Evolutionary conservation across 2,329 filamentous ascomycete species (phyloP), one percentile per base, ranked within the genome.

Genomic region (Drechmeria coniospora): DNA sequence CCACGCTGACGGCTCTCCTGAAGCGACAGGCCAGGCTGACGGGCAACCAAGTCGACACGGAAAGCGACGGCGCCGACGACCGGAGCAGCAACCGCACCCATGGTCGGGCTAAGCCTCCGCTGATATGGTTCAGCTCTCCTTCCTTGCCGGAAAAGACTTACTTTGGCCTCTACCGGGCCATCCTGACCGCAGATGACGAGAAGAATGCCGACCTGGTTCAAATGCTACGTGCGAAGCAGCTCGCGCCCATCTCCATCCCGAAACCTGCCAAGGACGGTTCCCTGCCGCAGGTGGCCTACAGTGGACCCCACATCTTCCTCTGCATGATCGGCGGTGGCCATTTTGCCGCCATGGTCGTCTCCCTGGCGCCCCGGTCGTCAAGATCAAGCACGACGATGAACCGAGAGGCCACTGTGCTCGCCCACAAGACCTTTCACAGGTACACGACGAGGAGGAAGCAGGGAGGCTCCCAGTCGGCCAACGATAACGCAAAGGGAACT

Each of bases 321-420:
- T 95, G 86, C 54, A 98, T 98, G 90, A 92, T 98, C 27, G 90
- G 90, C 15, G 90, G 90, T 33, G 90, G 90, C 0, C 90, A 98
- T 50, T 98, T 98, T 47, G 90, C 90, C 1, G 90, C 81, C 27
- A 95, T 95, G 86, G 65, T 95, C 8, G 80, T 98, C 8, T 84
- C 84, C 0, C 65, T 95, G 4, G 74, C 82, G 1, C 86, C 90
- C 0, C 80, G 84, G 36, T 61, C 79, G 29, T 69, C 72, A 21
- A 87, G 81, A 47, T 71, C 72, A 28, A 61, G 63, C 3, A 60
- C 68, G 0, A 64, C 78, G 1, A 69, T 92, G 46, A 84, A 92
- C 38, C 68, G 82, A 29, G 80, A 92, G 44, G 83, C 87, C 5
- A 79, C 78, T 0, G 82, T 95, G 1, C 65, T 94, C 24, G 87